phyloP scores from a whole-genome alignment of 2,329 filamentous ascomycete species.

The Arthrobotrys megalospora region DNA sequence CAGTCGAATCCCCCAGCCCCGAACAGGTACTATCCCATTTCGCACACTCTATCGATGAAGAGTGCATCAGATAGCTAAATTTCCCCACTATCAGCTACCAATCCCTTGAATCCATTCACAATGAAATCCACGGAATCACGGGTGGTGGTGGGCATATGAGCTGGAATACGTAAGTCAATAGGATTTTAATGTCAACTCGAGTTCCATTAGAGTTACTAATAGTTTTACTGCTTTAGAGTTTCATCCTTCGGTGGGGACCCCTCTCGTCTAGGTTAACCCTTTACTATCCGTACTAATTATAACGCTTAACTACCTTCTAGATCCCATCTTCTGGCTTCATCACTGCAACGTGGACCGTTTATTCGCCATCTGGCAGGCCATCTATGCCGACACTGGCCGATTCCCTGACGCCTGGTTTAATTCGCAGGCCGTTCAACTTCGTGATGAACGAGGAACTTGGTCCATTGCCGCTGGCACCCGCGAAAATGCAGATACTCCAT shows the following conservation, averaged over 20 bases:
- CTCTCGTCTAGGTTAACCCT: constrained; percentile 8
- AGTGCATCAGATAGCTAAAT: constrained; percentile 22
- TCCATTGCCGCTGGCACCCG: constrained; percentile 46
- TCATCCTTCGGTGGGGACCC: constrained; percentile 45
- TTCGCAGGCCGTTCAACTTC: constrained; percentile 27
- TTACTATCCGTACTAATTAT: constrained; percentile 12
- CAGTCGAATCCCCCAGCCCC: constrained; percentile 53
- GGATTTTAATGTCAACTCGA: constrained; percentile 67
- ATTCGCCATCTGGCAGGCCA: constrained; percentile 71
- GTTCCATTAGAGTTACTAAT: constrained; percentile 64
- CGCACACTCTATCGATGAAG: too few species aligned
- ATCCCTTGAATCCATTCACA: constrained; percentile 77
- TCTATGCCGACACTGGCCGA: constrained; percentile 30
- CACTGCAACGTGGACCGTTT: constrained; percentile 76
- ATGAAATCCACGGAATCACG: constrained; percentile 72
- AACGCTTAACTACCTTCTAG: too few species aligned
- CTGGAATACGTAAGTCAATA: constrained; percentile 70
- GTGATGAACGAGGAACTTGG: constrained; percentile 56
- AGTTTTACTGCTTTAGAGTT: constrained; percentile 17
- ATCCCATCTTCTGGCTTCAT: constrained; percentile 67
- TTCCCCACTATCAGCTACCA: constrained; percentile 63
- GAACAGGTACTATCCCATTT: constrained; percentile 29
- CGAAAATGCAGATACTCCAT: constrained; percentile 38
- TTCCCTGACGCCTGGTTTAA: constrained; percentile 49
- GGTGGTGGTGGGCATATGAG: constrained; percentile 65